Percentiles rank a stretch among this genome's conserved stretches.
These are phyloP conservation scores for Neonectria sp. DNA, from an alignment of 2,329 filamentous ascomycete species.

Conservation along the genomic window DNA sequence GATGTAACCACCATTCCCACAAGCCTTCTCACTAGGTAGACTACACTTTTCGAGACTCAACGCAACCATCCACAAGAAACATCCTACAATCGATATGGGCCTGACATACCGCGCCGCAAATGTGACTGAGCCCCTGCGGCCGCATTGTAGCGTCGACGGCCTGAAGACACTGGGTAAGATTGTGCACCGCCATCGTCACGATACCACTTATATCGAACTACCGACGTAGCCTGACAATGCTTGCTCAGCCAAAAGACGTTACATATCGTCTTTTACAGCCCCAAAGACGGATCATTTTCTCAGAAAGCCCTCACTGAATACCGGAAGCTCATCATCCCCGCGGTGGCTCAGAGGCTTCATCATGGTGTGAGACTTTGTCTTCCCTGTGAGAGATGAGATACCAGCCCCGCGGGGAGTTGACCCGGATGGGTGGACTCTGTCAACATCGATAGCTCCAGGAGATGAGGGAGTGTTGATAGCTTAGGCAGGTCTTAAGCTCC, in stretches of 20 bases:
- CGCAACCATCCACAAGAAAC: too few species aligned
- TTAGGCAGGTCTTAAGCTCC: conserved; percentile 3
- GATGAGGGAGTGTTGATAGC: conserved; percentile 4
- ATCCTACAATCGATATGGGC: background rate
- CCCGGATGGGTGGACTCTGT: background rate
- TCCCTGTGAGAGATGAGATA: background rate
- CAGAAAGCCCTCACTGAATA: conserved; percentile 1
- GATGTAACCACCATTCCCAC: background rate
- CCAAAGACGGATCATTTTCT: conserved; percentile 15
- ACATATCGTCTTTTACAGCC: conserved; percentile 21
- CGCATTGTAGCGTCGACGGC: background rate
- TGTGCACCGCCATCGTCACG: background rate
- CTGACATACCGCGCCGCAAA: background rate
- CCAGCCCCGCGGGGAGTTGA: background rate
- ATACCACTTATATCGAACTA: background rate
- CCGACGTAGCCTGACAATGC: conserved; percentile 3
- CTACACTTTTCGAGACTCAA: background rate
- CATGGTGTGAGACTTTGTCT: background rate
- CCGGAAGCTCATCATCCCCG: background rate
- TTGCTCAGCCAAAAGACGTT: background rate
- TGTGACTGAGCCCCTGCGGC: background rate
- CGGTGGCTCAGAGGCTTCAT: conserved; percentile 23
- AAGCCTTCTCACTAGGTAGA: background rate
- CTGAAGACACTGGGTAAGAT: background rate
- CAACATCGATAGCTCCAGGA: background rate